phyloP scores from a whole-genome alignment of 352 stramenopile species.

The Blastocystis sp. region DNA sequence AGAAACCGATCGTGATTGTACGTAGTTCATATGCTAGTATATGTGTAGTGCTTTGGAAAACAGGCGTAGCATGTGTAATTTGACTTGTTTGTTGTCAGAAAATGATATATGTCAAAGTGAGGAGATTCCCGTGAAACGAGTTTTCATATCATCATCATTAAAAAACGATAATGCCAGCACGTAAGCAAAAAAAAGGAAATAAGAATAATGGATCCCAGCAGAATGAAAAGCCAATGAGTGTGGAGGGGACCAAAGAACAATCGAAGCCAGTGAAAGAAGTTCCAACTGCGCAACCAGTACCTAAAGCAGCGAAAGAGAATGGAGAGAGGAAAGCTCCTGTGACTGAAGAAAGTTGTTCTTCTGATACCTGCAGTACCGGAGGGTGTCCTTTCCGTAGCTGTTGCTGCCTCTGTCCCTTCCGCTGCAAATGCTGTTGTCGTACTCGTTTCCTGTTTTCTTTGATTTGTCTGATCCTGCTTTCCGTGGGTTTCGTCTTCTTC shows the following conservation, averaged over 20 bases:
- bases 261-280: no score
- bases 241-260: neutral
- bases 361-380: neutral
- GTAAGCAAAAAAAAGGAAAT: neutral
- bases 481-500: conserved; percentile 11
- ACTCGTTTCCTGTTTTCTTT: neutral
- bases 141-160: neutral
- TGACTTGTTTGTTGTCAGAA: conserved; percentile 34
- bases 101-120: neutral
- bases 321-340: neutral
- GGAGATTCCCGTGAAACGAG: neutral
- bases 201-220: neutral
- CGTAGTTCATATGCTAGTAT: conserved; percentile 57
- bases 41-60: conserved; percentile 62
- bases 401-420: neutral
- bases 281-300: no score
- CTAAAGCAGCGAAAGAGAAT: neutral
- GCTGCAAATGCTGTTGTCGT: neutral
- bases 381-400: neutral
- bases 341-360: neutral
- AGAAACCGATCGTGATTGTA: conserved; percentile 76
- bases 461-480: neutral
- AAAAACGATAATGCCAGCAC: no score
- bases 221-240: neutral
- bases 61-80: neutral